Conservation (phyloP, 805 yeast genomes). For the Lipomyces anomalus region DNA sequence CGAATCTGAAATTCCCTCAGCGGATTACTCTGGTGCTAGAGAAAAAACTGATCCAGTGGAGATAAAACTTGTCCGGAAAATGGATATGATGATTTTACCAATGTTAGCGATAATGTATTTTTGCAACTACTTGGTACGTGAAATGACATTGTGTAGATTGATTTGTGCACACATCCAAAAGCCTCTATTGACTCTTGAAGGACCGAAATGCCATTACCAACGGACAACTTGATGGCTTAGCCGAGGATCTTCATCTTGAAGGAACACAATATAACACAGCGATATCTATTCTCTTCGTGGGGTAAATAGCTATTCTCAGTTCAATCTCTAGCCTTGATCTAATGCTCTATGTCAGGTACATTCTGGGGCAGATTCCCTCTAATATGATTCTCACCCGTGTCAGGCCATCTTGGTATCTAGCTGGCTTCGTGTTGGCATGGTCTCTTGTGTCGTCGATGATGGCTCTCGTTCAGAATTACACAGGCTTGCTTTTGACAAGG, state of each 20-base stretch:
- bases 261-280: constrained; percentile 41
- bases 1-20: too few relatives aligned
- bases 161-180: constrained; percentile 2
- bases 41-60: constrained; percentile 28
- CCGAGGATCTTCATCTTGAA: constrained; percentile 36
- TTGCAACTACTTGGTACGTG: constrained; percentile 34
- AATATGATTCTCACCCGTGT: constrained; percentile 31
- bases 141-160: neutral
- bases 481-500: constrained; percentile 35
- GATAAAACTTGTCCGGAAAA: constrained; percentile 41
- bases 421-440: constrained; percentile 42
- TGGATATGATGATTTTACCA: constrained; percentile 47
- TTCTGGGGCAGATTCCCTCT: constrained; percentile 16
- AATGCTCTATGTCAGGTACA: too few relatives aligned
- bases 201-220: constrained; percentile 45
- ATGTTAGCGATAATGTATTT: constrained; percentile 47
- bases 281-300: constrained; percentile 46
- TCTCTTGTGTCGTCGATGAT: constrained; percentile 31
- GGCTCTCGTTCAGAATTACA: constrained; percentile 27
- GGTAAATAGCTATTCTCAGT: too few relatives aligned
- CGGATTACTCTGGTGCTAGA: constrained; percentile 10
- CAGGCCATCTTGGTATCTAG: constrained; percentile 25
- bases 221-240: constrained; percentile 42
- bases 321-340: too few relatives aligned
- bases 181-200: constrained; percentile 30